These are phyloP conservation scores for Iris pallida DNA, from an alignment of 116 monocot species.

Conservation along the genomic window DNA sequence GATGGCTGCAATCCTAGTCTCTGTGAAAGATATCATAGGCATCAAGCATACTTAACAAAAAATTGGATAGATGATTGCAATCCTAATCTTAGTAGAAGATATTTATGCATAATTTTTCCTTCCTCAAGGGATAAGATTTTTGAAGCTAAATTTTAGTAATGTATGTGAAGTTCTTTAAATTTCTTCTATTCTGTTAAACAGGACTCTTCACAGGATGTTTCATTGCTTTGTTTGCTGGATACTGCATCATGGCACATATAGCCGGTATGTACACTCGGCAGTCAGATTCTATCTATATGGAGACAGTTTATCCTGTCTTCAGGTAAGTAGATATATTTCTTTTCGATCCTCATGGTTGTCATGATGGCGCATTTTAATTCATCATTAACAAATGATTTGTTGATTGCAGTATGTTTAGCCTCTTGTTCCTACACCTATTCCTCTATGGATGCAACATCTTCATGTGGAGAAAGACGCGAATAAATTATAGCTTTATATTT, in stretches of 20 bases:
- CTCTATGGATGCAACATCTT: slow-evolving; percentile 97
- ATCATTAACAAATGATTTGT: neutral
- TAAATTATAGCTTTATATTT: slow-evolving; percentile 97
- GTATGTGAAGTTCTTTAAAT: neutral
- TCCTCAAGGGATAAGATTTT: no score
- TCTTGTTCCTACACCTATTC: slow-evolving; percentile 87
- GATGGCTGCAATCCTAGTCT: no score
- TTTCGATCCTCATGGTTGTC: neutral
- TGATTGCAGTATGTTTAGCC: slow-evolving; percentile 80
- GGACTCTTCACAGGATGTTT: slow-evolving; percentile 89
- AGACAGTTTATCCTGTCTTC: slow-evolving; percentile 88
- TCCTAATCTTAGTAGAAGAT: no score
- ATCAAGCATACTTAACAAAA: no score
- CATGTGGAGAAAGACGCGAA: slow-evolving; percentile 79
- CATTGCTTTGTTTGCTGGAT: slow-evolving; percentile 73
- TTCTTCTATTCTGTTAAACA: slow-evolving; percentile 20
- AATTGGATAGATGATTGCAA: no score
- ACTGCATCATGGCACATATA: slow-evolving; percentile 92
- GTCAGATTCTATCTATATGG: slow-evolving; percentile 89
- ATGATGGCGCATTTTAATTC: neutral
- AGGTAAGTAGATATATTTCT: slow-evolving; percentile 35
- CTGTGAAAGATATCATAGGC: no score
- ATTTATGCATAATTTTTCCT: no score
- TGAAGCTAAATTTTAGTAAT: neutral
- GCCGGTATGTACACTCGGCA: slow-evolving; percentile 65